These are phyloP conservation scores for Lagenaria siceraria DNA, from an alignment of 306 rosid species.

Conservation along the genomic window DNA sequence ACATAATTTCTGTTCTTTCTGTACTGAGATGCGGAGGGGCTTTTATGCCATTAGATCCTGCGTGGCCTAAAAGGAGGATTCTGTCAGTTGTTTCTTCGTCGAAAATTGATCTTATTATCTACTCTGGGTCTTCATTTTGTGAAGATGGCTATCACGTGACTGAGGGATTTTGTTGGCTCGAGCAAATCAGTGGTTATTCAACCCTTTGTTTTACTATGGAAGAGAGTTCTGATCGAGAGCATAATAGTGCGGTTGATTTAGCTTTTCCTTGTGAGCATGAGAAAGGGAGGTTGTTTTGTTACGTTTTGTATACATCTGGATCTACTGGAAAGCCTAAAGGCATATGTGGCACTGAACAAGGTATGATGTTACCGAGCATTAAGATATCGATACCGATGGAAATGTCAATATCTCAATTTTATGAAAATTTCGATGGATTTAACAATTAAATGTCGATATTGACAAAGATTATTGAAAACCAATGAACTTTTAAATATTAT, in stretches of 20 bases:
- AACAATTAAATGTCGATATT: not conserved
- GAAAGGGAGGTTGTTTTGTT: slow-evolving; percentile 52
- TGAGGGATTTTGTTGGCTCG: slow-evolving; percentile 39
- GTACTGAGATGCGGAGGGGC: slow-evolving; percentile 64
- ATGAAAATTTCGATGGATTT: not conserved
- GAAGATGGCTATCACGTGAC: slow-evolving; percentile 17
- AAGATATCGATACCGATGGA: not conserved
- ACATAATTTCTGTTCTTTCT: slow-evolving; percentile 64
- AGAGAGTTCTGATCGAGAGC: slow-evolving; percentile 20
- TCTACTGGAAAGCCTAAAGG: slow-evolving; percentile 90
- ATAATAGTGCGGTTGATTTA: slow-evolving; percentile 12
- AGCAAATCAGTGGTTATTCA: slow-evolving; percentile 19
- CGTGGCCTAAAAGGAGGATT: slow-evolving; percentile 64
- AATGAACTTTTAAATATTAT: not conserved
- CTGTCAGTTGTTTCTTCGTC: slow-evolving; percentile 39
- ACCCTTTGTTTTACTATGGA: slow-evolving; percentile 41
- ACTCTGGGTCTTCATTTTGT: slow-evolving; percentile 33
- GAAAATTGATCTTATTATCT: slow-evolving; percentile 41
- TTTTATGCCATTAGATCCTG: slow-evolving; percentile 76
- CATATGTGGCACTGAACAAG: slow-evolving; percentile 77
- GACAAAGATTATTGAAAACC: not conserved
- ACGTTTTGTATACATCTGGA: slow-evolving; percentile 88
- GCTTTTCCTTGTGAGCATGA: slow-evolving; percentile 43
- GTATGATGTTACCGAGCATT: slow-evolving; percentile 18
- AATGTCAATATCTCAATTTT: not conserved